Conservation (phyloP, 192 early-diverging fungal genomes). For the Spinellus fusiger region DNA sequence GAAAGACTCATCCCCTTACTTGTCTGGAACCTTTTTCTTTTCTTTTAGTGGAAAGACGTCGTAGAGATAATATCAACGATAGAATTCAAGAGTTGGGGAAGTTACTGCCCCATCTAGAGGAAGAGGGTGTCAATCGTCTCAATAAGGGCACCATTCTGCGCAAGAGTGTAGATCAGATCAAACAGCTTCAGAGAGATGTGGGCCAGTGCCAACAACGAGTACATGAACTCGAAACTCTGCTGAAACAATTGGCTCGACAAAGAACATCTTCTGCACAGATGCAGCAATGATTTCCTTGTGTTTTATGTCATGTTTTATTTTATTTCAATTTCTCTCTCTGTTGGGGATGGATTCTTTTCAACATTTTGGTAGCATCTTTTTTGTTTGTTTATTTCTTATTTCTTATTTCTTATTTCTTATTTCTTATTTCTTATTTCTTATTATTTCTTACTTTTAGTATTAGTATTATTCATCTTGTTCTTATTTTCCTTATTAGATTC, state of each 20-base stretch:
- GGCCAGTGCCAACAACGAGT: slow-evolving; percentile 22
- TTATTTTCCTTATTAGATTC: too few species aligned
- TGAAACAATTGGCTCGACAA: slow-evolving; percentile 17
- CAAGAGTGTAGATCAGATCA: slow-evolving; percentile 91
- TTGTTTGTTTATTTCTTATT: too few species aligned
- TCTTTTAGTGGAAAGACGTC: slow-evolving; percentile 78
- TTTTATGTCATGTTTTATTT: background rate
- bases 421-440: too few species aligned
- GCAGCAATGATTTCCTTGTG: background rate
- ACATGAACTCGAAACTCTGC: slow-evolving; percentile 24
- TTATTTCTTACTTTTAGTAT: too few species aligned
- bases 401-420: too few species aligned
- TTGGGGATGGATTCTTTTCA: background rate
- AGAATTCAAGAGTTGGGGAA: slow-evolving; percentile 89
- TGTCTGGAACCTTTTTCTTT: background rate
- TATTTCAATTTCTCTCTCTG: background rate
- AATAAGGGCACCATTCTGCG: slow-evolving; percentile 96
- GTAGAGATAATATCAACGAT: slow-evolving; percentile 98
- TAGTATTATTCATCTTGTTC: too few species aligned
- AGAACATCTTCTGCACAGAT: background rate
- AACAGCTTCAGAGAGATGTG: slow-evolving; percentile 25
- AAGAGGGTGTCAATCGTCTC: slow-evolving; percentile 79
- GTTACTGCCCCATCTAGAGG: slow-evolving; percentile 74
- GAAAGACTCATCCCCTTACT: background rate
- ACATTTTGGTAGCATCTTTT: too few species aligned